Base-by-base conservation (phyloP, 768 basidiomycete genomes). In the Leccinum pellstonianum region DNA sequence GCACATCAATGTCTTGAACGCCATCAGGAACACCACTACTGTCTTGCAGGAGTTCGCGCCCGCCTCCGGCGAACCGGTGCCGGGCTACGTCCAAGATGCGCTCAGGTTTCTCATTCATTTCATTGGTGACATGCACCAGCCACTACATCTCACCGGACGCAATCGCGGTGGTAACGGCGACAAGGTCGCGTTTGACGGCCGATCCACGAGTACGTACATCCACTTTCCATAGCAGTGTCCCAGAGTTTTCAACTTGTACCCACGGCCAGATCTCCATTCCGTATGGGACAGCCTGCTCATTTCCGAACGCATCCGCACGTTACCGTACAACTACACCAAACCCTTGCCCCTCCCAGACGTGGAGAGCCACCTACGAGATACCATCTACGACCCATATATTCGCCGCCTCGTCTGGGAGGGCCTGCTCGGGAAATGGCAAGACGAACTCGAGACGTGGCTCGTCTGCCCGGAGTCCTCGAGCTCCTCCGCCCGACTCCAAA, bases 31-130 rank as follows among this genome's bases (percentile, higher is more conserved):
- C 67, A 86, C 86, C 37, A 91, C 91, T 0, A 73, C 68, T 19
- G 78, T 88, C 35, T 71, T 94, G 21, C 79, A 79, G 49, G 79
- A 81, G 8, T 86, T 83, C 68, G 77, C 75, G 31, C 69, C 67
- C 33, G 2, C 35, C 31, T 58, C 62, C 37, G 63, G 33, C 5
- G 58, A 59, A 10, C 50, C 67, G 2, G 73, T 76, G 15, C 67
- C 67, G 0, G 72, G 62, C 5, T 73, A 70, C 11, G 86, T 86
- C 2, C 86, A 88, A 67, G 90, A 93, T 66, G 91, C 96, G 2
- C 79, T 98, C 66, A 90, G 91, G 72, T 99, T 97, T 78, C 77
- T 99, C 33, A 83, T 95, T 31, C 97, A 99, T 73, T 98, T 93
- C 66, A 56, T 97, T 11, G 95, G 96, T 0, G 96, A 98, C 71